phyloP scores from a whole-genome alignment of 352 stramenopile species.

The Phytophthora citricola region DNA sequence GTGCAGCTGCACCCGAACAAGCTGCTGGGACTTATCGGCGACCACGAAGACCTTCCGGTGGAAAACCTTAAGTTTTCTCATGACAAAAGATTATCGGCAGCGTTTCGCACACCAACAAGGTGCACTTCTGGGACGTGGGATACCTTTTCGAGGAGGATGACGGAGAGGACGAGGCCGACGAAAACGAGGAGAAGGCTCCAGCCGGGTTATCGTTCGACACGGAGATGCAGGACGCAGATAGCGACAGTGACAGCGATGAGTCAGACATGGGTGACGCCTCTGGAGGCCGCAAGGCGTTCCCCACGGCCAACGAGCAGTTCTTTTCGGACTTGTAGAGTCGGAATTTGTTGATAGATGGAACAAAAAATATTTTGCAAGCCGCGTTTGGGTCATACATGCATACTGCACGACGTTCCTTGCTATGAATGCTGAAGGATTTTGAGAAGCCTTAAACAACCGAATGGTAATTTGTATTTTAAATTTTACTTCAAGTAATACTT shows the following conservation, averaged over 20 bases:
- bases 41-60: conserved; percentile 96
- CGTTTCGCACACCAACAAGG: conserved; percentile 94
- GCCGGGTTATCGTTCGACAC: conserved; percentile 44
- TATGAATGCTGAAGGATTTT: no score
- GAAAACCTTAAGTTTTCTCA: conserved; percentile 91
- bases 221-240: conserved; percentile 91
- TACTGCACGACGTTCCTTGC: no score
- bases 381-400: neutral
- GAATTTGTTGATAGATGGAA: conserved; percentile 34
- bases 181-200: conserved; percentile 57
- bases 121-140: conserved; percentile 96
- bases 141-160: conserved; percentile 93
- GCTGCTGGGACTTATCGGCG: conserved; percentile 95
- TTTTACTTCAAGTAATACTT: no score
- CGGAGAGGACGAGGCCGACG: conserved; percentile 72
- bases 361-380: conserved; percentile 36
- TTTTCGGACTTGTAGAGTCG: conserved; percentile 79
- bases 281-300: conserved; percentile 57
- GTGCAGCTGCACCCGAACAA: conserved; percentile 97
- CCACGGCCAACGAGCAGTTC: conserved; percentile 80
- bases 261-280: conserved; percentile 46
- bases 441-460: no score
- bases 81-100: conserved; percentile 93
- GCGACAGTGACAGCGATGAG: conserved; percentile 73
- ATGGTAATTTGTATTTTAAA: no score